A percentile compares a stretch with the other conserved stretches of the same genome.
Evolutionary conservation across 2,329 filamentous ascomycete species (phyloP).

Genomic region (Teratosphaeria nubilosa): DNA sequence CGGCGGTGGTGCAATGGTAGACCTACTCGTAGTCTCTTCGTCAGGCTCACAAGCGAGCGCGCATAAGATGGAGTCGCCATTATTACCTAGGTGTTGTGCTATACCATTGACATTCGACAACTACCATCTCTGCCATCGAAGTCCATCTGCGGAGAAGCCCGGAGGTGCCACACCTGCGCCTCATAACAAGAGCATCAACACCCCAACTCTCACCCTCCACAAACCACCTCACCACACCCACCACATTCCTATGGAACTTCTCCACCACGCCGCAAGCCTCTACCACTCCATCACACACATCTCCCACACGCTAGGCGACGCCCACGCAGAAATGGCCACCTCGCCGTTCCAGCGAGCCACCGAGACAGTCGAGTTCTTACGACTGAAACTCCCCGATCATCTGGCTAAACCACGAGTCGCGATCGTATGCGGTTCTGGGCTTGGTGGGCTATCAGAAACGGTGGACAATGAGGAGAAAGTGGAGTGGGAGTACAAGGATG

Average conservation of each 20-base stretch:
- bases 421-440: conserved; percentile 55
- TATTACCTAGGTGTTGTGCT: conserved; percentile 1
- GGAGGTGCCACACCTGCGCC: conserved; percentile 3
- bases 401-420: conserved; percentile 45
- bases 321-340: conserved; percentile 24
- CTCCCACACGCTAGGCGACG: conserved; percentile 18
- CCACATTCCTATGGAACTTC: conserved; percentile 8
- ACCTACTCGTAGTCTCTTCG: conserved; percentile 34
- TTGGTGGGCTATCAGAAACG: conserved; percentile 50
- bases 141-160: background rate
- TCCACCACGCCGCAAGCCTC: conserved; percentile 23
- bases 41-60: conserved; percentile 33
- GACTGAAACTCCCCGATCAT: conserved; percentile 40
- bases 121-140: background rate
- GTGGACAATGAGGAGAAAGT: conserved; percentile 41
- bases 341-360: conserved; percentile 33
- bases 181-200: background rate
- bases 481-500: conserved; percentile 47
- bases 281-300: conserved; percentile 25
- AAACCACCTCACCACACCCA: background rate
- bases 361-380: conserved; percentile 44
- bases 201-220: background rate
- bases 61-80: conserved; percentile 37
- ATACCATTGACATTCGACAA: background rate
- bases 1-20: conserved; percentile 1